phyloP scores from a whole-genome alignment of 2,329 filamentous ascomycete species.

The Zasmidium citrigriseum region DNA sequence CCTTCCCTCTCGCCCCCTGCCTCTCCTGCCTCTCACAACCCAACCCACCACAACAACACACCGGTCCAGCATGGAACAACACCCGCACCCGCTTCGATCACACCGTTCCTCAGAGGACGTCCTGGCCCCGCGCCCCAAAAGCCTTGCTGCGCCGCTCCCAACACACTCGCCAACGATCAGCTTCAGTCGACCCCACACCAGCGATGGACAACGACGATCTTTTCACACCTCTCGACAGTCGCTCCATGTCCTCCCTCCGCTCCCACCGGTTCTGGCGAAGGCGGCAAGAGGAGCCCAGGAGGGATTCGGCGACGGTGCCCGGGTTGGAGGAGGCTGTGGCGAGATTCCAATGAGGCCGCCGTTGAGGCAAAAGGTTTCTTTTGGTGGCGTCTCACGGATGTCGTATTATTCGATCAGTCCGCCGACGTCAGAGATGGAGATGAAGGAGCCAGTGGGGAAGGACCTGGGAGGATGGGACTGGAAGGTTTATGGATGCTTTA shows the following conservation, averaged over 20 bases:
- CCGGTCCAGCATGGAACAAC: conserved; percentile 6
- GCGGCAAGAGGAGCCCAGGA: conserved; percentile 13
- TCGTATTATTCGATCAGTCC: conserved; percentile 19
- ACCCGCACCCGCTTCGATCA: conserved; percentile 20
- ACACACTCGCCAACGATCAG: conserved; percentile 6
- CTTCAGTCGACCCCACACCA: conserved; percentile 12
- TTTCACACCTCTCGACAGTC: conserved; percentile 6
- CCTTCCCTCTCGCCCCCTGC: conserved; percentile 32
- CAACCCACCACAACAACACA: conserved; percentile 9
- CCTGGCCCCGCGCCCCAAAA: conserved; percentile 13
- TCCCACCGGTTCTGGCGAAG: conserved; percentile 10
- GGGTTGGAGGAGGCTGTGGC: background rate
- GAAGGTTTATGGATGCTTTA: conserved; percentile 9
- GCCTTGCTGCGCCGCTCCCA: background rate
- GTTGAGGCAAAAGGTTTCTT: conserved; percentile 19
- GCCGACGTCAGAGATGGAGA: conserved; percentile 8
- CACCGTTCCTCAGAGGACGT: conserved; percentile 19
- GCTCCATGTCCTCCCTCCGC: conserved; percentile 4
- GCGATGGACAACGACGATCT: conserved; percentile 11
- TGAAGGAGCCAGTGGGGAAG: background rate
- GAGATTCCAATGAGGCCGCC: conserved; percentile 17
- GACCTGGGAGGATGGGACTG: background rate
- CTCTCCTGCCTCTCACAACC: conserved; percentile 31
- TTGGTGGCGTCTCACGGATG: conserved; percentile 16
- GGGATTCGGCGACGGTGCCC: conserved; percentile 26